Base-by-base conservation (phyloP, 129 eudicot genomes). In the Artemisia annua region DNA sequence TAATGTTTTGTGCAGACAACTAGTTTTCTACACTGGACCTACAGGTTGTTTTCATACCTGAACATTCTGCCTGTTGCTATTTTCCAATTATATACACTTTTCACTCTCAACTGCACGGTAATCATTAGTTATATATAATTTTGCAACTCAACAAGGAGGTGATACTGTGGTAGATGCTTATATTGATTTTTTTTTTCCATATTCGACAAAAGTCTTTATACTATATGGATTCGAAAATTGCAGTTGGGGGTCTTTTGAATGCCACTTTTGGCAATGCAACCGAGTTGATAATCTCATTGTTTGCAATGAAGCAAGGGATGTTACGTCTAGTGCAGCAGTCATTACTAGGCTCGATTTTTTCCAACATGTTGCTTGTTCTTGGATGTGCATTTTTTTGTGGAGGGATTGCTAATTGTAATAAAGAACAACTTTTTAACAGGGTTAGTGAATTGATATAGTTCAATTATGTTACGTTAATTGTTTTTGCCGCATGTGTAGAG, bases 181-280 rank as follows among this genome's bases (percentile, higher is more conserved):
- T 24, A 30, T 30, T 52, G 18, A 28, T 69, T 52, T 26, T 1
- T 20, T 20, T 11, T 11, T 60, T 13, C 15, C 67, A 62, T 62
- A 62, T 19, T 4, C 0, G 14, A 39, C 20, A 57, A 67, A 30
- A 66, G 32, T 66, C 18, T 19, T 60, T 10, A 61, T 73, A 48
- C 12, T 65, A 12, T 22, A 26, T 66, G 44, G 20, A 64, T 30
- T 69, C 11, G 6, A 18, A 13, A 67, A 77, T 71, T 84, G 81
- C 87, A 90, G 96, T 87, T 55, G 94, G 94, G 58, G 88, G 91
- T 48, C 91, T 90, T 77, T 65, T 90, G 14, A 90, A 90, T 83
- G 93, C 96, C 63, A 87, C 93, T 28, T 90, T 88, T 77, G 93
- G 96, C 58, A 90, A 90, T 79, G 94, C 94, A 54, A 90, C 97